phyloP scores from a whole-genome alignment of 805 yeast species.

The Starmerella apis region DNA sequence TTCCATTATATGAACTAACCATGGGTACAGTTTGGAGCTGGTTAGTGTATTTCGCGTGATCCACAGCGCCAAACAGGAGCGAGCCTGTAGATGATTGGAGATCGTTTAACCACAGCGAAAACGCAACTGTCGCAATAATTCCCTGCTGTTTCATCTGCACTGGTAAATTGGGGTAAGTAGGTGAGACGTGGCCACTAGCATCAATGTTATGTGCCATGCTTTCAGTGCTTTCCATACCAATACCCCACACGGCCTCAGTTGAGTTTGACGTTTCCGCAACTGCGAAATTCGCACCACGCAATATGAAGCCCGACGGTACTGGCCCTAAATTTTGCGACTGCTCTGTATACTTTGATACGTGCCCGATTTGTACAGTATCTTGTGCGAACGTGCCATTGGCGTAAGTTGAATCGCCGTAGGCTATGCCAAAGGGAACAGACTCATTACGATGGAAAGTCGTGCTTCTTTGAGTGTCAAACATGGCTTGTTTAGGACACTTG shows the following conservation, averaged over 20 bases:
- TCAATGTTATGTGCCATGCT: slow-evolving; percentile 27
- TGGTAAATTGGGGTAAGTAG: slow-evolving; percentile 31
- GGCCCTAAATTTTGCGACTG: neutral
- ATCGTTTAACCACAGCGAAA: slow-evolving; percentile 37
- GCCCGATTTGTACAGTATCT: slow-evolving; percentile 46
- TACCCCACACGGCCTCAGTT: slow-evolving; percentile 43
- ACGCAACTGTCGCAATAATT: slow-evolving; percentile 34
- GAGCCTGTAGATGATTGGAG: slow-evolving; percentile 29
- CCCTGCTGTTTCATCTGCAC: slow-evolving; percentile 34
- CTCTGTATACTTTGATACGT: slow-evolving; percentile 7
- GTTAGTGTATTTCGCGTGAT: slow-evolving; percentile 34
- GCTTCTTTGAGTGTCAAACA: slow-evolving; percentile 6
- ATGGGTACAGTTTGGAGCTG: slow-evolving; percentile 32
- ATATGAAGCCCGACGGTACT: neutral
- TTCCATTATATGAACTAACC: slow-evolving; percentile 27
- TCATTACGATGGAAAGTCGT: slow-evolving; percentile 9
- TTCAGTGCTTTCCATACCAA: slow-evolving; percentile 32
- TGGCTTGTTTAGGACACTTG: slow-evolving; percentile 10
- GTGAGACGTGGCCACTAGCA: slow-evolving; percentile 14
- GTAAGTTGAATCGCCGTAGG: slow-evolving; percentile 37
- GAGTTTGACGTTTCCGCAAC: slow-evolving; percentile 61
- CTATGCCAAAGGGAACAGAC: slow-evolving; percentile 22
- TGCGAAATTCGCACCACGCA: slow-evolving; percentile 48
- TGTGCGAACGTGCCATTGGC: slow-evolving; percentile 48
- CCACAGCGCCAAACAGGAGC: slow-evolving; percentile 36